These are phyloP conservation scores for Nakazawaea pomicola DNA, from an alignment of 805 yeast species.

Conservation along the genomic window DNA sequence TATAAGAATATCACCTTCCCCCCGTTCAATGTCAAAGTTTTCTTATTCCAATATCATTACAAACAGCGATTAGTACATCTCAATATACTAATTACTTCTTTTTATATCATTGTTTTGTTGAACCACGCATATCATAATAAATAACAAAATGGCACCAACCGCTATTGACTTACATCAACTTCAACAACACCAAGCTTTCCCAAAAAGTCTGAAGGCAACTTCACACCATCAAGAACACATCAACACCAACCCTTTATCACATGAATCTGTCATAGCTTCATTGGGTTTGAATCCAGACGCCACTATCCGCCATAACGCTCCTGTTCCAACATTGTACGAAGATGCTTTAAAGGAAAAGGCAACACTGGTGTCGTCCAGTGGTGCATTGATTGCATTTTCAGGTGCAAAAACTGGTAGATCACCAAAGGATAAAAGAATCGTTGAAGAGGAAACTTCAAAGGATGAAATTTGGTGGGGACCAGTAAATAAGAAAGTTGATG, in stretches of 20 bases:
- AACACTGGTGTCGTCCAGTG: constrained; percentile 86
- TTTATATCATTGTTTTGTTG: not conserved
- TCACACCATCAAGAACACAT: constrained; percentile 3
- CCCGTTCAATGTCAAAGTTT: no score
- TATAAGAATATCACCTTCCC: no score
- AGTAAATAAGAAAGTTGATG: constrained; percentile 90
- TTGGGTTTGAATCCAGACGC: constrained; percentile 57
- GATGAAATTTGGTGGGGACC: constrained; percentile 99
- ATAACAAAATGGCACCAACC: constrained; percentile 31
- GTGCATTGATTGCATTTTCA: constrained; percentile 93
- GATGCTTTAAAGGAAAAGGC: constrained; percentile 89
- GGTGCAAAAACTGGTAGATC: constrained; percentile 97
- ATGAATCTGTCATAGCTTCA: constrained; percentile 25
- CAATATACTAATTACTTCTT: not conserved
- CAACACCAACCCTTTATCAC: constrained; percentile 16
- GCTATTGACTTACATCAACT: constrained; percentile 29
- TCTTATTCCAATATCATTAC: constrained; percentile 9
- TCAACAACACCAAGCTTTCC: constrained; percentile 21
- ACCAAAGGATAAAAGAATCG: constrained; percentile 97
- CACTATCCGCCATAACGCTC: constrained; percentile 80
- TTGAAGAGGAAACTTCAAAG: constrained; percentile 83
- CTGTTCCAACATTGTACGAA: constrained; percentile 89
- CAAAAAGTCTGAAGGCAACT: constrained; percentile 16
- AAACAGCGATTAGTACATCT: not conserved
- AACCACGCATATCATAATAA: not conserved